Evolutionary conservation across 768 basidiomycete species (phyloP).

Genomic region (Inosperma sp.): DNA sequence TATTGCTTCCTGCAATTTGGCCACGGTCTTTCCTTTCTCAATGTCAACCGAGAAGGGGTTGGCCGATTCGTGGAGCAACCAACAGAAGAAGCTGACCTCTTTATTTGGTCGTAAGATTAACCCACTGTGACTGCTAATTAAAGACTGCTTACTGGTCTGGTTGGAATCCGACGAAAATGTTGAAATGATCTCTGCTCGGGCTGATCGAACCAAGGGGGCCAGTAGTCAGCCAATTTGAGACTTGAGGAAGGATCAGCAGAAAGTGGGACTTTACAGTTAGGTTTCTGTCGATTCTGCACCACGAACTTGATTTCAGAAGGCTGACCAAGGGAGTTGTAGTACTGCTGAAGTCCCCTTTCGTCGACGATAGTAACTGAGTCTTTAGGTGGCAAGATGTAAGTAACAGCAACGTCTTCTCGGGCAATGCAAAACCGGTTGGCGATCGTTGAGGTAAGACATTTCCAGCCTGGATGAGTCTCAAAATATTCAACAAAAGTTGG

Average conservation of each 20-base stretch:
- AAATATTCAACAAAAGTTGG: too few relatives aligned
- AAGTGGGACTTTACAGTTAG: neutral
- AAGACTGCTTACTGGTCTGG: neutral
- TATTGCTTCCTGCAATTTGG: neutral
- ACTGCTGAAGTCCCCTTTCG: neutral
- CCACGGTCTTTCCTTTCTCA: neutral
- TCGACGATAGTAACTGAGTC: neutral
- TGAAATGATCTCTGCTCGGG: neutral
- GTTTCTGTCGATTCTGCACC: neutral
- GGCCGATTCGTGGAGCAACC: neutral
- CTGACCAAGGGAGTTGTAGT: neutral
- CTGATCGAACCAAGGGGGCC: neutral
- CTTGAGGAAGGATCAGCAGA: neutral
- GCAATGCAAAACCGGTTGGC: neutral
- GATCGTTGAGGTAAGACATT: neutral
- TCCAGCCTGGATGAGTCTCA: neutral
- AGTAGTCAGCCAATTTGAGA: neutral
- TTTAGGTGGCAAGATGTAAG: neutral
- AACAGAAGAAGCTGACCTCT: constrained; percentile 1
- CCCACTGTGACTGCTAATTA: neutral
- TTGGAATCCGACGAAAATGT: neutral
- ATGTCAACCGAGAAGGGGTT: constrained; percentile 2
- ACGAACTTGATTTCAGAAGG: neutral
- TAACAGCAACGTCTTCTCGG: neutral
- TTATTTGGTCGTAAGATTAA: neutral